Evolutionary conservation across 2,329 filamentous ascomycete genomes (phyloP).

Genomic region (Didymosphaeria variabile): DNA sequence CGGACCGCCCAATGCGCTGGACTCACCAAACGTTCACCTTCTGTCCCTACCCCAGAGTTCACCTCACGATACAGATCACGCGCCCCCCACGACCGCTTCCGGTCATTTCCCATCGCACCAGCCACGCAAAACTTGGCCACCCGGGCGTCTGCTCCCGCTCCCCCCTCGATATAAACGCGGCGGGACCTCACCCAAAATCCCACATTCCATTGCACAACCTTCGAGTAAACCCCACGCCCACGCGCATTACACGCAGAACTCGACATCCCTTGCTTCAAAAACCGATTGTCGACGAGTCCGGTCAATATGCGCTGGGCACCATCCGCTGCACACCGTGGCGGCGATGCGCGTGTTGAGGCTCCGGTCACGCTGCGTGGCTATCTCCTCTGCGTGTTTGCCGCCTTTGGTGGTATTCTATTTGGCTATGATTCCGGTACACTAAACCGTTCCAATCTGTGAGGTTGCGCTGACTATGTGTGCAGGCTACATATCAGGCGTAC

Average conservation of each 20-base stretch:
- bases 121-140: neutral
- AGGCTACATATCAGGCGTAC: slow-evolving; percentile 72
- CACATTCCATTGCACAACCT: slow-evolving; percentile 13
- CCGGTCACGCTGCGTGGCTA: slow-evolving; percentile 59
- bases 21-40: neutral
- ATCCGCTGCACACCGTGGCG: slow-evolving; percentile 37
- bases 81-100: slow-evolving; percentile 4
- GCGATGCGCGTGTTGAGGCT: slow-evolving; percentile 63
- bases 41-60: slow-evolving; percentile 3
- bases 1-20: slow-evolving; percentile 7
- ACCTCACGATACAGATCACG: slow-evolving; percentile 13
- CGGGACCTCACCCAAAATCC: neutral
- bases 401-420: slow-evolving; percentile 73
- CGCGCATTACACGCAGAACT: slow-evolving; percentile 1
- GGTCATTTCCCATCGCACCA: neutral
- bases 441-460: neutral
- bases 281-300: neutral
- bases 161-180: slow-evolving; percentile 20
- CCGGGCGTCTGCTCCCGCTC: neutral
- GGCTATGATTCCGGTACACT: slow-evolving; percentile 74
- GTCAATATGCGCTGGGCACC: slow-evolving; percentile 39
- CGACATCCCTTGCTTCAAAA: slow-evolving; percentile 12
- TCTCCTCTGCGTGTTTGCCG: slow-evolving; percentile 57
- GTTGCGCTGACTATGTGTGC: neutral
- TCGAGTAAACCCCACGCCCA: slow-evolving; percentile 5